Base-by-base conservation (phyloP, 2,329 filamentous ascomycete genomes). In the Colletotrichum trifolii region DNA sequence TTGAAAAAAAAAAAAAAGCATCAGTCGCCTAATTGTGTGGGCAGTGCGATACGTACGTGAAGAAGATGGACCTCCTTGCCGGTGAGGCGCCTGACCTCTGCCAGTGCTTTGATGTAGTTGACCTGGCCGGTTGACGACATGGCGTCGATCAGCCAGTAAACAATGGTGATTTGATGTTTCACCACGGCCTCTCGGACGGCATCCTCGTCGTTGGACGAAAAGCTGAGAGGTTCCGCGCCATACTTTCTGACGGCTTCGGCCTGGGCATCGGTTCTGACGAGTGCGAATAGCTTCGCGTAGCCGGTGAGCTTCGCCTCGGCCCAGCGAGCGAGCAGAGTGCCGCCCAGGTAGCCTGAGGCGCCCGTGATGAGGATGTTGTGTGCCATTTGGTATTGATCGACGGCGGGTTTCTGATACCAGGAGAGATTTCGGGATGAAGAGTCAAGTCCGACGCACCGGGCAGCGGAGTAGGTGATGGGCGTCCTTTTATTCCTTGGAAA, bases 341-440 rank as follows among this genome's bases (percentile, higher is more conserved):
- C 84, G 25, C 84, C 84, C 0, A 86, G 79, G 60, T 86, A 86
- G 33, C 84, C 84, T 0, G 83, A 85, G 35, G 69, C 82, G 8
- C 83, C 84, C 0, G 84, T 86, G 49, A 86, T 75, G 36, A 85
- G 78, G 54, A 85, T 77, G 48, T 81, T 80, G 7, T 53, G 48
- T 11, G 47, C 7, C 34, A 39, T 45, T 25, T 9, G 25, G 25
- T 25, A 5, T 25, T 5, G 25, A 25, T 25, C 4, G 25, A 4
- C 25, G 25, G 25, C 25, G 25, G 25, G 25, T 25, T 25, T 5
- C 25, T 25, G 25, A 25, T 5, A 25, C 3, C 25, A 25, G 25
- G 25, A 25, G 25, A 25, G 3, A 25, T 25, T 1, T 25, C 25
- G 25, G 1, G 25, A 25, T 1, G 25, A 25, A 25, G 25, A 25